Conservation (phyloP, 495 filamentous ascomycete species). For the Talaromyces adpressus region DNA sequence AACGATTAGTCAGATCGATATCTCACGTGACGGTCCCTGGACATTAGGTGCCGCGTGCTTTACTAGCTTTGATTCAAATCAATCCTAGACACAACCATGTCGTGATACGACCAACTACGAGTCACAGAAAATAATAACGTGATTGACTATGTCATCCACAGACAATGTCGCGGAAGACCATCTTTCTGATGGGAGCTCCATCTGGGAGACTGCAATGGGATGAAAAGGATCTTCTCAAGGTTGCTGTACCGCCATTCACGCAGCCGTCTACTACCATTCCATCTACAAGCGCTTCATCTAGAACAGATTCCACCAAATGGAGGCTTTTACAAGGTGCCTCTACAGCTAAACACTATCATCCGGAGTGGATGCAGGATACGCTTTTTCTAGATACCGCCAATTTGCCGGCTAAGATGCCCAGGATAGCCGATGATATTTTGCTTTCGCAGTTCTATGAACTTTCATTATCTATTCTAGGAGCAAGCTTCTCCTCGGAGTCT, state of each 20-base stretch:
- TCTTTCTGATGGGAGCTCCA: conserved; percentile 61
- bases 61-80: not conserved
- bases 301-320: conserved; percentile 25
- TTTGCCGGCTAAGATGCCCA: conserved; percentile 13
- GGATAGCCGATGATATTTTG: conserved; percentile 27
- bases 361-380: conserved; percentile 18
- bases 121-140: not conserved
- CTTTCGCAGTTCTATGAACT: conserved; percentile 65
- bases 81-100: not conserved
- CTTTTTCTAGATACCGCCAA: conserved; percentile 44
- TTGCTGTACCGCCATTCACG: conserved; percentile 42
- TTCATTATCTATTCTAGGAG: conserved; percentile 59
- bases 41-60: not conserved
- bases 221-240: conserved; percentile 39
- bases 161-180: conserved; percentile 38
- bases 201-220: conserved; percentile 49
- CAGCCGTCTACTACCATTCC: conserved; percentile 4
- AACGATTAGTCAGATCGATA: not conserved
- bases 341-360: not conserved
- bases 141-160: not conserved
- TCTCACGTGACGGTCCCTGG: not conserved
- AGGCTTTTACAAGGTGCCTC: conserved; percentile 21
- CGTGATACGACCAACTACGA: not conserved
- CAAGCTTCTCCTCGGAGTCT: conserved; percentile 21
- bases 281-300: not conserved